Percentiles rank a stretch among this genome's conserved stretches.
Conservation (phyloP, 2,329 filamentous ascomycete genomes). For the Phialophora tarda region DNA sequence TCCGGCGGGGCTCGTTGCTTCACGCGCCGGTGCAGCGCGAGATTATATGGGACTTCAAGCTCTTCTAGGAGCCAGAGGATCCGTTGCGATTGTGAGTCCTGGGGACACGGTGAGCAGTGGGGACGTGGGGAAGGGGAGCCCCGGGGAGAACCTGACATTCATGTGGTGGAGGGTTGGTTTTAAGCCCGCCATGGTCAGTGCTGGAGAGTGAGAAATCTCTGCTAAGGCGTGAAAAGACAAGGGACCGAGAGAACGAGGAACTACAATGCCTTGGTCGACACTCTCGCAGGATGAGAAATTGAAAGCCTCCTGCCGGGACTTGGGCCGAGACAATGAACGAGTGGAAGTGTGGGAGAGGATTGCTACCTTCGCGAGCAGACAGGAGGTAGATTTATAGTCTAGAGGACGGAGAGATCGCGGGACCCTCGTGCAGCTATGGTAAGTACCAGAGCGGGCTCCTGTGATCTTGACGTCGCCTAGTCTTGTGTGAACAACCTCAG, state of each 20-base stretch:
- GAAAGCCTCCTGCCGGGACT: not conserved
- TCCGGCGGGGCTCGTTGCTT: conserved; percentile 68
- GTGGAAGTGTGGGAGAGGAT: not conserved
- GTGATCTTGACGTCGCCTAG: not conserved
- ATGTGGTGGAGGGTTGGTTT: conserved; percentile 37
- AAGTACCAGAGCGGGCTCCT: not conserved
- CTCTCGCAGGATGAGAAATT: not conserved
- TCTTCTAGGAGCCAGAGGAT: conserved; percentile 87
- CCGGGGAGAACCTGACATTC: conserved; percentile 28
- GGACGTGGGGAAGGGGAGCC: not conserved
- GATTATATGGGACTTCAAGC: conserved; percentile 76
- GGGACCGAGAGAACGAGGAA: no score
- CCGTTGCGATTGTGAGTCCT: conserved; percentile 74
- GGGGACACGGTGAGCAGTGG: conserved; percentile 9
- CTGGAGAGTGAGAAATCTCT: not conserved
- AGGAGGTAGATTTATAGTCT: not conserved
- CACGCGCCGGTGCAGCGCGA: conserved; percentile 75
- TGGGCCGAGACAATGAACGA: not conserved
- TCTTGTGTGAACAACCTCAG: not conserved
- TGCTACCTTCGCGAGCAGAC: not conserved
- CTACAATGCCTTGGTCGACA: not conserved
- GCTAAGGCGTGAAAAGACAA: not conserved
- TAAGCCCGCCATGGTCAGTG: conserved; percentile 27
- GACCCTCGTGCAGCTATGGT: not conserved
- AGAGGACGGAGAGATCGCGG: not conserved